phyloP scores from a whole-genome alignment of 2,329 filamentous ascomycete species.

The Alternaria sp. region DNA sequence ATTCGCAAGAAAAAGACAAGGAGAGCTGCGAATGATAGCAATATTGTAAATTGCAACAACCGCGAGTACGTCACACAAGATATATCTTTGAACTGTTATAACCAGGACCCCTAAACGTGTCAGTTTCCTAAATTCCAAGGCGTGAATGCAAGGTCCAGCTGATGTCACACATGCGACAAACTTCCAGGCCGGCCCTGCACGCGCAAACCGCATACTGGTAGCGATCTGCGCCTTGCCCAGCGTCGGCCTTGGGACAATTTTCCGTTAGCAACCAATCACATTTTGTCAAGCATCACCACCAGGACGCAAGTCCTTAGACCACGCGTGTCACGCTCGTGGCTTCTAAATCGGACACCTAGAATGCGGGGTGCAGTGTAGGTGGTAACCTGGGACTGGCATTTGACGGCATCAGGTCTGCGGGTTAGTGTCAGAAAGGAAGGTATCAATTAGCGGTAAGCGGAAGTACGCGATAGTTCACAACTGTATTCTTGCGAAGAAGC shows the following conservation, averaged over 20 bases:
- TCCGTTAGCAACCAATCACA: conserved; percentile 29
- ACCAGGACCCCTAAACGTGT: conserved; percentile 16
- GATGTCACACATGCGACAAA: conserved; percentile 44
- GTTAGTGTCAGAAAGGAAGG: conserved; percentile 12
- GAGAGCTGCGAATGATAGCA: neutral
- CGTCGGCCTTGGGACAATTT: conserved; percentile 21
- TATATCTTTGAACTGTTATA: conserved; percentile 30
- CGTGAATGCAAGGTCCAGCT: conserved; percentile 39
- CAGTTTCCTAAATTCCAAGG: conserved; percentile 18
- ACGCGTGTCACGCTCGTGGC: conserved; percentile 35
- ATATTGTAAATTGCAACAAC: conserved; percentile 1
- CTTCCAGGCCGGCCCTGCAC: conserved; percentile 11
- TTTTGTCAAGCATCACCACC: conserved; percentile 26
- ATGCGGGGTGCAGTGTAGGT: conserved; percentile 6
- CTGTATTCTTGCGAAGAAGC: neutral
- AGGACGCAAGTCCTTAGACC: conserved; percentile 27
- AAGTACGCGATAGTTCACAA: conserved; percentile 9
- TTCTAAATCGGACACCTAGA: conserved; percentile 12
- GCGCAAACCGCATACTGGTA: conserved; percentile 28
- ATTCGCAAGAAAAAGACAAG: neutral
- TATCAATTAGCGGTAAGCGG: conserved; percentile 10
- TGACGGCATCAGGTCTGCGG: conserved; percentile 9
- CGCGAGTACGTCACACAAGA: conserved; percentile 16
- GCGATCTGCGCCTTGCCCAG: conserved; percentile 26
- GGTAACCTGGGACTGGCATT: conserved; percentile 16